Percentiles rank a stretch among this genome's conserved stretches.
These are phyloP conservation scores for Dothistroma pini DNA, from an alignment of 2,329 filamentous ascomycete genomes.

Conservation along the genomic window DNA sequence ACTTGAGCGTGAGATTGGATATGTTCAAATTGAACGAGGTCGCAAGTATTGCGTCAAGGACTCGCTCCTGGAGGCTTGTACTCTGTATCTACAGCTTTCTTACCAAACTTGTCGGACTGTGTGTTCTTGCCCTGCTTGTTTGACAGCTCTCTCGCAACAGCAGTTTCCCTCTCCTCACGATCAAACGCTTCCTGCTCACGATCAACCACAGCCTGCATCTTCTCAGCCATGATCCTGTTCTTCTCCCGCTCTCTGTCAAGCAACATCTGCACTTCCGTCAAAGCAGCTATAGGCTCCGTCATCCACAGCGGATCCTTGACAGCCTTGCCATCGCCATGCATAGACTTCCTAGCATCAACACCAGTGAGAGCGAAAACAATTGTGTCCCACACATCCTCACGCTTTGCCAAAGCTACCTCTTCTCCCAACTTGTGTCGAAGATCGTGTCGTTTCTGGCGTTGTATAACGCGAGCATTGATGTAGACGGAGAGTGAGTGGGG, in stretches of 20 bases:
- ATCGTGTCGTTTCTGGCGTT: slow-evolving; percentile 44
- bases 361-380: slow-evolving; percentile 30
- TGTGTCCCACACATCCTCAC: slow-evolving; percentile 51
- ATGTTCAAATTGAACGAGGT: neutral
- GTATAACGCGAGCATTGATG: slow-evolving; percentile 50
- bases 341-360: slow-evolving; percentile 5
- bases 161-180: slow-evolving; percentile 33
- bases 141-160: neutral
- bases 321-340: slow-evolving; percentile 10
- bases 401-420: slow-evolving; percentile 37
- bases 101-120: neutral
- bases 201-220: slow-evolving; percentile 48
- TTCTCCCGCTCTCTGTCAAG: slow-evolving; percentile 30
- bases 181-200: slow-evolving; percentile 45
- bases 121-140: neutral
- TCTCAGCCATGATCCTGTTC: slow-evolving; percentile 35
- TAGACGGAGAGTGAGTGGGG: slow-evolving; percentile 56
- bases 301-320: slow-evolving; percentile 32
- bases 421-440: slow-evolving; percentile 41
- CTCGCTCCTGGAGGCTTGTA: neutral
- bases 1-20: neutral
- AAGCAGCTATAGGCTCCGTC: slow-evolving; percentile 37
- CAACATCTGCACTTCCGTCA: slow-evolving; percentile 30
- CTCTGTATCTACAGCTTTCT: neutral
- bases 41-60: neutral